phyloP scores from a whole-genome alignment of 306 rosid genomes.

The Acacia melanoxylon region DNA sequence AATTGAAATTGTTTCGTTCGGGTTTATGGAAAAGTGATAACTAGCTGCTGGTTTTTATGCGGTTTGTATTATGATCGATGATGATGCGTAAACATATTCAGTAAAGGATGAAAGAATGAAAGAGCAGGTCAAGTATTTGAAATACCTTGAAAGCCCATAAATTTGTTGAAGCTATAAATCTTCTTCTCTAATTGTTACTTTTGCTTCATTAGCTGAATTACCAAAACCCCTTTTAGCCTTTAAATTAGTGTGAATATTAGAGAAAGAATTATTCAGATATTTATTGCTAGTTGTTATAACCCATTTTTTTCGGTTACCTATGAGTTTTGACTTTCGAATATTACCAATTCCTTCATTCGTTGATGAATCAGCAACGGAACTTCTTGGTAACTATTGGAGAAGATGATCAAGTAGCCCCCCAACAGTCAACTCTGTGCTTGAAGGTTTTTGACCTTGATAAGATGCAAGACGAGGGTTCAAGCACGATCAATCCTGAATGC shows the following conservation, averaged over 20 bases:
- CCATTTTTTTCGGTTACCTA: neutral
- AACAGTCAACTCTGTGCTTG: constrained; percentile 74
- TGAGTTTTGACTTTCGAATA: constrained; percentile 4
- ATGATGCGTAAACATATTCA: neutral
- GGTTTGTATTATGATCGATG: constrained; percentile 2
- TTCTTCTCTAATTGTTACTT: neutral
- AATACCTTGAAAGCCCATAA: neutral
- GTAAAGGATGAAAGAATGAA: neutral
- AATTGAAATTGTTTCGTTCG: neutral
- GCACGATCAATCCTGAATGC: constrained; percentile 81
- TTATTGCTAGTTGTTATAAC: neutral
- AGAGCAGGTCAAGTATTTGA: neutral
- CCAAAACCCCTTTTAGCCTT: neutral
- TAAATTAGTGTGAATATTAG: neutral
- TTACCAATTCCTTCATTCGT: constrained; percentile 11
- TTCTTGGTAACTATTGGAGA: constrained; percentile 81
- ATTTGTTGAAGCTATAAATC: neutral
- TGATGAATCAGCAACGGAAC: constrained; percentile 78
- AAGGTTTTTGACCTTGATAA: constrained; percentile 95
- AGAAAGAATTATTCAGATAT: constrained; percentile 5
- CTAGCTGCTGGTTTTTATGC: neutral
- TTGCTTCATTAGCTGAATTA: constrained; percentile 17
- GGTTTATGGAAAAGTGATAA: neutral
- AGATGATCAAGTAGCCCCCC: constrained; percentile 80
- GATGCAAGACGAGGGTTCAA: constrained; percentile 85